A percentile compares a stretch with the other conserved stretches of the same genome.
phyloP scores from a whole-genome alignment of 2,329 filamentous ascomycete species.

The Scedosporium apiospermum region DNA sequence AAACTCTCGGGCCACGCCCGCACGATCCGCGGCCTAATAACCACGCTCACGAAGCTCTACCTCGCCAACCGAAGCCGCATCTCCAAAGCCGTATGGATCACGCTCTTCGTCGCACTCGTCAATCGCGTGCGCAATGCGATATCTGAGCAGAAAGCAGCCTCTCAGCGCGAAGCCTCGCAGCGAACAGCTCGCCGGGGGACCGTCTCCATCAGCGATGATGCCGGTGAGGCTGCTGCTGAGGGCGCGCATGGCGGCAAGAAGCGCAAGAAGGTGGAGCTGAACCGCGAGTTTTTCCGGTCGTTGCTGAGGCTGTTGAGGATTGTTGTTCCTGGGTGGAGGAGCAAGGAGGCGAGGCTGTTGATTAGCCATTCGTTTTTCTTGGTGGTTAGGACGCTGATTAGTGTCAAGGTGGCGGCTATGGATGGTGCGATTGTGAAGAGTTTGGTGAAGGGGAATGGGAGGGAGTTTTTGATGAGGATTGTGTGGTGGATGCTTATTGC shows the following conservation, averaged over 20 bases:
- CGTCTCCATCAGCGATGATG: conserved; percentile 28
- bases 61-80: conserved; percentile 71
- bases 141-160: conserved; percentile 83
- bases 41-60: conserved; percentile 62
- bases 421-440: conserved; percentile 90
- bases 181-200: conserved; percentile 37
- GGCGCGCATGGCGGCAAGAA: conserved; percentile 25
- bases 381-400: conserved; percentile 82
- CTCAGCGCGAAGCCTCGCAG: conserved; percentile 54
- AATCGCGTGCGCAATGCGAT: conserved; percentile 89
- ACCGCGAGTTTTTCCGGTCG: conserved; percentile 71
- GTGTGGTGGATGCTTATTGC: conserved; percentile 99
- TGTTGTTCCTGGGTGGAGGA: conserved; percentile 82
- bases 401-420: conserved; percentile 90
- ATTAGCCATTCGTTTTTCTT: conserved; percentile 90
- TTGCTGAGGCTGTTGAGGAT: conserved; percentile 72
- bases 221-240: conserved; percentile 8
- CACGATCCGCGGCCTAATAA: conserved; percentile 55
- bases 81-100: conserved; percentile 74
- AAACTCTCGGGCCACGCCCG: conserved; percentile 54
- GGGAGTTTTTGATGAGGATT: conserved; percentile 78
- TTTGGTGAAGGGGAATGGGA: conserved; percentile 81
- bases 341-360: conserved; percentile 77
- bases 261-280: conserved; percentile 76
- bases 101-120: conserved; percentile 67